Conservation (phyloP, 1,139 yeast species). For the Suhomyces bribrorum region DNA sequence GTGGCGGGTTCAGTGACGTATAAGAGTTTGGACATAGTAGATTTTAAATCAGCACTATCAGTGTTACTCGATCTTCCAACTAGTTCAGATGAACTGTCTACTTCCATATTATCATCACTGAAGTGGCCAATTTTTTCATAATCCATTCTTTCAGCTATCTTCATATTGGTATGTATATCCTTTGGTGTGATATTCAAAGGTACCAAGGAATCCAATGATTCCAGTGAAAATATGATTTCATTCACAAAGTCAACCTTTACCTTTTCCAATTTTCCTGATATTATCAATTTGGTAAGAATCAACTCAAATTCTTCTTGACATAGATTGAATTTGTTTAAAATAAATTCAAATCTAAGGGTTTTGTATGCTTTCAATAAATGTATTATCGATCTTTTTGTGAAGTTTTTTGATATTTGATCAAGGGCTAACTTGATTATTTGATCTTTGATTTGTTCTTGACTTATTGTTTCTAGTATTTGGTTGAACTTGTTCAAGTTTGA, state of each 20-base stretch:
- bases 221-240: slow-evolving; percentile 23
- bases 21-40: slow-evolving; percentile 17
- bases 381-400: slow-evolving; percentile 32
- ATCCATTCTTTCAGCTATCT: slow-evolving; percentile 3
- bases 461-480: slow-evolving; percentile 18
- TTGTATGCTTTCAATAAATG: slow-evolving; percentile 34
- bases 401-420: slow-evolving; percentile 30
- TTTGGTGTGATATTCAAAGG: slow-evolving; percentile 24
- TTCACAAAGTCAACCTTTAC: slow-evolving; percentile 49
- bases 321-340: slow-evolving; percentile 25
- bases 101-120: slow-evolving; percentile 5
- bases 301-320: slow-evolving; percentile 36
- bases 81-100: not conserved
- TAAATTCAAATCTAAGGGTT: slow-evolving; percentile 27
- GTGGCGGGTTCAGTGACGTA: slow-evolving; percentile 22
- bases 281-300: slow-evolving; percentile 41
- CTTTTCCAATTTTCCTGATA: slow-evolving; percentile 44
- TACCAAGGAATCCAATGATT: slow-evolving; percentile 12
- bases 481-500: slow-evolving; percentile 27
- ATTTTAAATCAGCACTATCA: not conserved
- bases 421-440: slow-evolving; percentile 33
- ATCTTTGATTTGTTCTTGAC: slow-evolving; percentile 22
- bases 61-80: not conserved
- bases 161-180: slow-evolving; percentile 30
- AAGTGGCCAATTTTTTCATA: not conserved